phyloP scores from a whole-genome alignment of 129 eudicot genomes.

The Ambrosia artemisiifolia region DNA sequence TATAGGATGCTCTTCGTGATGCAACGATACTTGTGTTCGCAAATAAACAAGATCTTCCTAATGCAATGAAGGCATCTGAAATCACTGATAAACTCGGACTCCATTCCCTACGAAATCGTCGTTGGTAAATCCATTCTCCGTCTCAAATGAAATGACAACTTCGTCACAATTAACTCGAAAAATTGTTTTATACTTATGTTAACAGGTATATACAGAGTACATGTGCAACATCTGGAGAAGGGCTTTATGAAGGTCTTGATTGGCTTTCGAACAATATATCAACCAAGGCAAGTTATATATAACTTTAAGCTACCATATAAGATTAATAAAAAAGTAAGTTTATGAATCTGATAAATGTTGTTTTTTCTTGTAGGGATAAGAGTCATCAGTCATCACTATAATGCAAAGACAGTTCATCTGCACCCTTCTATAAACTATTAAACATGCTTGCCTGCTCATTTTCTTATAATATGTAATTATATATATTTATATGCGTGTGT shows the following conservation, averaged over 20 bases:
- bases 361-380: constrained; percentile 36
- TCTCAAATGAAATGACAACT: background rate
- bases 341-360: constrained; percentile 3
- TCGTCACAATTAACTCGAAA: background rate
- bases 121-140: constrained; percentile 35
- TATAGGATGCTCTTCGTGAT: constrained; percentile 48
- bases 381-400: background rate
- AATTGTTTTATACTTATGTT: background rate
- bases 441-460: constrained; percentile 16
- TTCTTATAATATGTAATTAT: background rate
- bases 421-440: background rate
- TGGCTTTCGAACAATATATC: constrained; percentile 62
- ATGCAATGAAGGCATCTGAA: constrained; percentile 64
- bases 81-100: constrained; percentile 62
- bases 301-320: background rate
- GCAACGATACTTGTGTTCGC: constrained; percentile 62
- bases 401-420: constrained; percentile 13
- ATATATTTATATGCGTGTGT: background rate
- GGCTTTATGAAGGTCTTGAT: constrained; percentile 75
- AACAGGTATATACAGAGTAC: constrained; percentile 71
- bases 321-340: background rate
- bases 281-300: constrained; percentile 40
- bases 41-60: constrained; percentile 78
- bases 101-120: constrained; percentile 58
- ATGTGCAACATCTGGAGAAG: constrained; percentile 70